Percentiles rank a stretch among this genome's conserved stretches.
Evolutionary conservation across 108 stramenopile species (phyloP).

Genomic region (Schizochytrium sp.): DNA sequence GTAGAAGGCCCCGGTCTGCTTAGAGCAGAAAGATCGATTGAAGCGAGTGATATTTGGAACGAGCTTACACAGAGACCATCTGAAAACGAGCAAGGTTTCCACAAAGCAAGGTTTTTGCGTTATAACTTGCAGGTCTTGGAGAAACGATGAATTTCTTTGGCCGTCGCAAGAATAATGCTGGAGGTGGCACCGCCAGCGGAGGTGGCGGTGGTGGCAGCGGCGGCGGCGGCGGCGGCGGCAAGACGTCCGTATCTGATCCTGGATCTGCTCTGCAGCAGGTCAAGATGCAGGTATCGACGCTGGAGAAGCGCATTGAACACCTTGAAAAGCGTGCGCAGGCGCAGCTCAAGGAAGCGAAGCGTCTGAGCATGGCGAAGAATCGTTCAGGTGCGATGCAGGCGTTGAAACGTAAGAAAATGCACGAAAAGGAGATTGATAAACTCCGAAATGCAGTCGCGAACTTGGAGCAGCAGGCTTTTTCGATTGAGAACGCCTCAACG

Average conservation of each 20-base stretch:
- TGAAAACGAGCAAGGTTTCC: too few species aligned
- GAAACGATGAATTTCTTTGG: slow-evolving; percentile 5
- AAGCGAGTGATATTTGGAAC: too few species aligned
- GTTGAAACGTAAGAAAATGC: background rate
- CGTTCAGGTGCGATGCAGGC: background rate
- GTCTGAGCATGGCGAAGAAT: background rate
- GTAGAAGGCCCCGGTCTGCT: too few species aligned
- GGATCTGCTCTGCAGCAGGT: background rate
- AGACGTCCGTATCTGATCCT: background rate
- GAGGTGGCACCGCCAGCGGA: background rate
- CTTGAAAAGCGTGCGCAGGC: background rate
- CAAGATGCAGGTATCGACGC: background rate
- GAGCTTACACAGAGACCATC: too few species aligned
- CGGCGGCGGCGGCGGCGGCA: background rate
- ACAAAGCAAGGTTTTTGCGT: too few species aligned
- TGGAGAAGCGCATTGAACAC: background rate
- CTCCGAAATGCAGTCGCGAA: background rate
- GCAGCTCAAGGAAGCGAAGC: background rate
- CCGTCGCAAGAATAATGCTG: background rate
- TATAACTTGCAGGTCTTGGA: background rate
- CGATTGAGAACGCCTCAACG: background rate
- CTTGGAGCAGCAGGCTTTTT: slow-evolving; percentile 11
- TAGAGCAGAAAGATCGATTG: too few species aligned
- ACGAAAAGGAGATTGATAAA: background rate
- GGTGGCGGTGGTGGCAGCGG: background rate